Base-by-base conservation (phyloP, 129 eudicot genomes). In the Flaveria bidentis region DNA sequence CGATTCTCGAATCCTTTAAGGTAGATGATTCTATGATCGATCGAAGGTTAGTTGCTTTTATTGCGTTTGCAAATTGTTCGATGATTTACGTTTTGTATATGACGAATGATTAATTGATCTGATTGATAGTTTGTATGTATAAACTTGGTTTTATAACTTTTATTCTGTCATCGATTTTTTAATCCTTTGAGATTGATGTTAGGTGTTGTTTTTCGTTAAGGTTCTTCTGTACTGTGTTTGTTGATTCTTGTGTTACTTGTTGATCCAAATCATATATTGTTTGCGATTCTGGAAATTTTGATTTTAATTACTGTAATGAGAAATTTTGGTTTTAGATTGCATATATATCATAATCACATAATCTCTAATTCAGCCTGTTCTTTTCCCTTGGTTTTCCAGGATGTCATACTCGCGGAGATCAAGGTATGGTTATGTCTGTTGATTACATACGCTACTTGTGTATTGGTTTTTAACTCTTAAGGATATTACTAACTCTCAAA, bases 331-430 rank as follows among this genome's bases (percentile, higher is more conserved):
- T 63, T 30, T 63, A 11, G 30, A 6, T 15, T 30, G 12, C 1
- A 14, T 63, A 30, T 3, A 9, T 67, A 52, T 56, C 44, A 60
- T 69, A 30, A 33, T 82, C 13, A 23, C 45, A 22, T 65, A 16
- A 8, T 77, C 30, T 44, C 83, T 73, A 78, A 78, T 53, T 44
- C 7, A 42, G 14, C 12, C 2, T 8, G 9, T 56, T 61, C 22
- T 33, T 17, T 76, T 22, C 39, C 45, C 11, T 53, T 56, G 76
- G 76, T 76, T 57, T 53, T 44, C 64, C 10, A 91, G 86, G 94
- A 91, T 91, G 97, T 91, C 90, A 9, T 85, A 83, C 88, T 84
- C 93, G 13, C 83, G 91, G 66, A 84, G 91, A 69, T 90, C 96
- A 69, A 81, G 87, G 89, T 36, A 36, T 36, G 41, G 0, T 36